Evolutionary conservation across 352 stramenopile species (phyloP).

Genomic region (Sclerospora graminicola): DNA sequence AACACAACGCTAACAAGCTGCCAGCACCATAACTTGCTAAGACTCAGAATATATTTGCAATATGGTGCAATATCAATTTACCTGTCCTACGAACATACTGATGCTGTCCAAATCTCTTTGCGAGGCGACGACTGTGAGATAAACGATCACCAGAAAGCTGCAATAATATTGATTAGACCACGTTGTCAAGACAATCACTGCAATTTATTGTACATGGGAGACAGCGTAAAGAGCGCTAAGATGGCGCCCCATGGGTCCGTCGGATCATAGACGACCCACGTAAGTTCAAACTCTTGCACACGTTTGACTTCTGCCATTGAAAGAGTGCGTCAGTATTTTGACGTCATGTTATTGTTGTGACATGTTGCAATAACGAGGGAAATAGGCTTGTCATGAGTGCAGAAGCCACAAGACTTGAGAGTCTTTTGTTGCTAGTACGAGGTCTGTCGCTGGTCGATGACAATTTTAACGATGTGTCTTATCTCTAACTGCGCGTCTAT

Average conservation of each 20-base stretch:
- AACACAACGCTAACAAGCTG: not conserved
- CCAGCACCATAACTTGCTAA: too few relatives aligned
- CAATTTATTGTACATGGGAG: slow-evolving; percentile 40
- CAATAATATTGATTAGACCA: not conserved
- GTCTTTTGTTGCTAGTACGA: slow-evolving; percentile 64
- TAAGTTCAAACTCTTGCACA: slow-evolving; percentile 71
- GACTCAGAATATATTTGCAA: too few relatives aligned
- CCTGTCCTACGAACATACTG: slow-evolving; percentile 59
- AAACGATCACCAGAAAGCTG: slow-evolving; percentile 83
- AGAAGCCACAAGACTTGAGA: slow-evolving; percentile 62
- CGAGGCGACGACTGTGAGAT: slow-evolving; percentile 61
- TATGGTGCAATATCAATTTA: slow-evolving; percentile 5
- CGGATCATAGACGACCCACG: slow-evolving; percentile 77
- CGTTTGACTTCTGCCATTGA: slow-evolving; percentile 9
- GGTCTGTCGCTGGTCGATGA: slow-evolving; percentile 16
- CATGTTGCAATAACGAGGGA: not conserved
- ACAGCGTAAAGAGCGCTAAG: slow-evolving; percentile 67
- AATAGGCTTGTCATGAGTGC: slow-evolving; percentile 8
- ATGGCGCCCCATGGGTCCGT: slow-evolving; percentile 50
- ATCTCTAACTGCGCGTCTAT: slow-evolving; percentile 5
- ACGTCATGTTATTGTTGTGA: not conserved
- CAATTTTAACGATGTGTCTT: not conserved
- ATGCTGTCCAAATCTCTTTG: slow-evolving; percentile 74
- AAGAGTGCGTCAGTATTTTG: too few relatives aligned
- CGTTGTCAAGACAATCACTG: slow-evolving; percentile 1